Conservation (phyloP, 768 basidiomycete species). For the Amanita exitialis region DNA sequence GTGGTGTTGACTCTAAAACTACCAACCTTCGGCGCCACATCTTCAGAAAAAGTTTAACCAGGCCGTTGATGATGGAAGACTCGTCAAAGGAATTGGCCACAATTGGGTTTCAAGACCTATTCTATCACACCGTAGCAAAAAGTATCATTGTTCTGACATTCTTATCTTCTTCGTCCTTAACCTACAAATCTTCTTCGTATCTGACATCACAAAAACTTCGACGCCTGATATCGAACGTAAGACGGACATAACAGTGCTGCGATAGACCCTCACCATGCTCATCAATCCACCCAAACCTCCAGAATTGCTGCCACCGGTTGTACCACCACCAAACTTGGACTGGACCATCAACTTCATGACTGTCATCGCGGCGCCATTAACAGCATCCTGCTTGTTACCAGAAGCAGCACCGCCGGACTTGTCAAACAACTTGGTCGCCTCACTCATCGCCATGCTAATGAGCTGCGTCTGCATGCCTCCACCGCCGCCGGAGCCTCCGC, state of each 20-base stretch:
- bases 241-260: background rate
- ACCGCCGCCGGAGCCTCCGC: slow-evolving; percentile 19
- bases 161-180: no score
- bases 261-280: slow-evolving; percentile 41
- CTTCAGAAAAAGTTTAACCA: no score
- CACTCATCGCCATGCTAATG: slow-evolving; percentile 81
- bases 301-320: slow-evolving; percentile 53
- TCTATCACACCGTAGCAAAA: no score
- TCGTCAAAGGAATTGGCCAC: no score
- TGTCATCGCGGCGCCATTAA: slow-evolving; percentile 79
- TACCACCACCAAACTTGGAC: slow-evolving; percentile 41
- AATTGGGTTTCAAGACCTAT: no score
- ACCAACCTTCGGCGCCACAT: no score
- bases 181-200: no score
- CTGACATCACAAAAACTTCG: slow-evolving; percentile 13
- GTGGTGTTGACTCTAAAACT: no score
- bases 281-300: slow-evolving; percentile 58
- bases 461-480: slow-evolving; percentile 50
- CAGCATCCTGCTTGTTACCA: slow-evolving; percentile 73
- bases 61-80: no score
- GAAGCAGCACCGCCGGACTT: slow-evolving; percentile 50
- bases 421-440: slow-evolving; percentile 71
- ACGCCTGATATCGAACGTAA: slow-evolving; percentile 13
- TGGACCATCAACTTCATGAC: slow-evolving; percentile 77
- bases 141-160: no score